Evolutionary conservation across 805 yeast species (phyloP), one percentile per base, ranked within the genome.

Genomic region (Candida verbasci): DNA sequence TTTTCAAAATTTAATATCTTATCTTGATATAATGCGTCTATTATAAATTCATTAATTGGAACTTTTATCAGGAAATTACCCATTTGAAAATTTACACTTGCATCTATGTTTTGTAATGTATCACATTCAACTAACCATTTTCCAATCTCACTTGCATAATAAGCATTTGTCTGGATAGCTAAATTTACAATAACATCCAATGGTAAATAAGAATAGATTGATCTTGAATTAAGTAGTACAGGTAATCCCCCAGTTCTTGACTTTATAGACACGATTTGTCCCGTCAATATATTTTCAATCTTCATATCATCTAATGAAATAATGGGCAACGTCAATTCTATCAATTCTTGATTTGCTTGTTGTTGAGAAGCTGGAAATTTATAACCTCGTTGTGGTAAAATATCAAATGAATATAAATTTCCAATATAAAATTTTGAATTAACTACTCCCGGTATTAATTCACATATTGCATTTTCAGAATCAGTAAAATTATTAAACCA

Each of bases 121-220:
- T 70, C 58, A 59, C 93, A 84, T 40, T 72, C 72, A 10, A 80
- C 80, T 11, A 81, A 47, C 91, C 91, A 84, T 12, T 69, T 48
- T 17, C 60, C 62, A 6, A 65, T 49, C 5, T 63, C 60, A 3
- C 58, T 53, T 3, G 73, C 68, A 50, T 75, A 84, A 43, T 68
- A 73, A 0, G 91, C 91, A 48, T 80, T 79, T 26, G 80, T 60
- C 55, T 84, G 89, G 17, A 82, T 65, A 0, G 89, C 86, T 21
- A 84, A 56, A 45, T 74, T 75, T 34, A 83, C 65, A 28, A 84
- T 60, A 4, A 75, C 52, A 31, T 72, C 69, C 27, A 70, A 57
- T 0, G 91, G 91, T 24, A 84, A 52, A 49, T 62, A 72, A 20
- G 66, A 67, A 52, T 57, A 72, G 9, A 55, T 43, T 27, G 70